Conservation (phyloP, 139 green algal species). For the Chlamydomonas sp. region DNA sequence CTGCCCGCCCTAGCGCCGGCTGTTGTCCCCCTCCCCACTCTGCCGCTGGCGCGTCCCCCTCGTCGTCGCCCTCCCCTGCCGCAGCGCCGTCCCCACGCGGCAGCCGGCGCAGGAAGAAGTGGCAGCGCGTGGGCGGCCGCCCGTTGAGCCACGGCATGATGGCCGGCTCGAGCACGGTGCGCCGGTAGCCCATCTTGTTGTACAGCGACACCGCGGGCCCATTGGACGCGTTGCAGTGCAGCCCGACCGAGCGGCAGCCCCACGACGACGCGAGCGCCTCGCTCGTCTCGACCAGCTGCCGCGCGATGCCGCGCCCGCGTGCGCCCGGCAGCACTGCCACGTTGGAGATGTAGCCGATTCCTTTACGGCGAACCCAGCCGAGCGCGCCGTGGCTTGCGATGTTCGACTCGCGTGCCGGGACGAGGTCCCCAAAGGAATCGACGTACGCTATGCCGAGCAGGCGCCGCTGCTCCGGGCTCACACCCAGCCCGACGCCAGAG, state of each 20-base stretch:
- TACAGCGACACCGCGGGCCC: background rate
- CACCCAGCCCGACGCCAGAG: background rate
- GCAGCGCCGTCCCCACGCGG: too few species aligned
- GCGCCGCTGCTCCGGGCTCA: background rate
- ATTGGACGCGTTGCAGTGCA: constrained; percentile 5
- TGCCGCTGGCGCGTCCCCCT: too few species aligned
- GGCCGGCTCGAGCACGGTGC: background rate
- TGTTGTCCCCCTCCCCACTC: too few species aligned
- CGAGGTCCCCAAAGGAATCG: constrained; percentile 24
- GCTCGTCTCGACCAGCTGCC: constrained; percentile 17
- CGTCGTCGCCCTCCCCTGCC: too few species aligned
- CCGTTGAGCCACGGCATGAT: constrained; percentile 9
- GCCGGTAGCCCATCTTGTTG: background rate
- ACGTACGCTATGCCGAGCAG: constrained; percentile 18
- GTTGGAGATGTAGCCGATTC: constrained; percentile 35
- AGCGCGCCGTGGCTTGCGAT: constrained; percentile 15
- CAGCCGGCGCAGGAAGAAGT: constrained; percentile 10
- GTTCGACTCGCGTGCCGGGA: constrained; percentile 15
- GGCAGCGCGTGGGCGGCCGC: background rate
- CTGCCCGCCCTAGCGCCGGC: too few species aligned
- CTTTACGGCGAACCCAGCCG: constrained; percentile 18
- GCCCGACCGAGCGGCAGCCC: background rate
- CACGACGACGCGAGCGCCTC: constrained; percentile 12
- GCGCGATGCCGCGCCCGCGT: constrained; percentile 23
- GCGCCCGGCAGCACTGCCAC: constrained; percentile 19